Evolutionary conservation across 352 stramenopile genomes (phyloP).

Genomic region (Phytopythium oedochilum): DNA sequence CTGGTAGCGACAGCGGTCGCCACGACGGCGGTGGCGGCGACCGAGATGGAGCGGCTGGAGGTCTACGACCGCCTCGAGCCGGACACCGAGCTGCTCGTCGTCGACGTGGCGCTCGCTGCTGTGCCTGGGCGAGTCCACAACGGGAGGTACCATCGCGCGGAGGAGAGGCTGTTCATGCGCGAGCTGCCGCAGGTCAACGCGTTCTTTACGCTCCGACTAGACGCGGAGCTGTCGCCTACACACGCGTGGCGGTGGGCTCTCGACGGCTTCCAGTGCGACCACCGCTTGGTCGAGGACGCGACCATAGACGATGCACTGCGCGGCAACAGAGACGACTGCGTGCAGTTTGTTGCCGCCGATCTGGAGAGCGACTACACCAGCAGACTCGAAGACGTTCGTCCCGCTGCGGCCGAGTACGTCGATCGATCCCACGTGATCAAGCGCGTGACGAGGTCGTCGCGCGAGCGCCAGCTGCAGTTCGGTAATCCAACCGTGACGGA

Average conservation of each 20-base stretch:
- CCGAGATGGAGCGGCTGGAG: not conserved
- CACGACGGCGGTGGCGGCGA: not conserved
- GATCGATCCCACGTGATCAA: not conserved
- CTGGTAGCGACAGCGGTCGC: not conserved
- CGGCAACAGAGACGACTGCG: constrained; percentile 11
- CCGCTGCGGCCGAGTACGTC: not conserved
- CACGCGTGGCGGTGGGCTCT: constrained; percentile 24
- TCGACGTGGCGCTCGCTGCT: constrained; percentile 16
- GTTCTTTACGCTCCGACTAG: constrained; percentile 31
- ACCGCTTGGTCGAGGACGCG: not conserved
- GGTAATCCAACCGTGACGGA: constrained; percentile 8
- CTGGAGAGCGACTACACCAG: constrained; percentile 16
- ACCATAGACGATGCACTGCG: not conserved
- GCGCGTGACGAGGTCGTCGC: not conserved
- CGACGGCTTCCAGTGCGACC: constrained; percentile 33
- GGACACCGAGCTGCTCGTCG: constrained; percentile 10
- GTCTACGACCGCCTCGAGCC: not conserved
- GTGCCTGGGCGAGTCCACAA: constrained; percentile 26
- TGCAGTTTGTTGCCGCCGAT: constrained; percentile 17
- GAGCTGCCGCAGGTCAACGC: constrained; percentile 16
- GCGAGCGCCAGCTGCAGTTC: constrained; percentile 35
- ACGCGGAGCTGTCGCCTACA: not conserved
- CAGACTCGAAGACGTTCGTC: not conserved
- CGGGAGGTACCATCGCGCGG: constrained; percentile 20
- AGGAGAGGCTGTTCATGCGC: constrained; percentile 20